Base-by-base conservation (phyloP, 1,284 basidiomycete species). In the Pseudozyma pruni region DNA sequence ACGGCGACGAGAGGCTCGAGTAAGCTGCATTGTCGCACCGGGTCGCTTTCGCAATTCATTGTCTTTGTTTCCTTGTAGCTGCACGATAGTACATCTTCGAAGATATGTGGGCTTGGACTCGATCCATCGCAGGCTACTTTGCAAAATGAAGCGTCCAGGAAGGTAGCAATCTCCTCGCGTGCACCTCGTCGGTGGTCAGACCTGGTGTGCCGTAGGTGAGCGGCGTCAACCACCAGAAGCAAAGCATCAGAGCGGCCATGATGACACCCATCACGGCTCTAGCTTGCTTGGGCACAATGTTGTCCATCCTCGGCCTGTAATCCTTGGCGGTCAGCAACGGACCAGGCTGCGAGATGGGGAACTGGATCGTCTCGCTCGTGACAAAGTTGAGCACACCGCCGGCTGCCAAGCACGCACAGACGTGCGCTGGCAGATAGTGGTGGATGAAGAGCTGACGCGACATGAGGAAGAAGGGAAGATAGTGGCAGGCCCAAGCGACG, bases 401-500 rank as follows among this genome's bases (percentile, higher is more conserved):
- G 16, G 94, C 92, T 43, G 96, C 89, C 54, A 98, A 86, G 14
- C 93, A 90, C 8, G 93, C 94, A 22, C 92, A 91, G 37, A 98
- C 87, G 82, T 85, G 84, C 16, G 84, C 84, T 6, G 95, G 95
- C 8, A 99, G 89, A 83, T 99, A 99, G 84, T 99, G 95, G 83
- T 99, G 95, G 35, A 99, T 86, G 87, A 81, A 81, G 31, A 95
- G 87, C 82, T 99, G 96, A 51, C 96, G 91, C 79, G 88, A 90
- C 93, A 99, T 97, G 32, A 97, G 87, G 89, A 92, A 98, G 88
- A 98, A 99, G 11, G 96, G 96, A 80, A 92, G 85, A 85, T 97
- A 99, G 84, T 99, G 96, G 67, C 91, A 92, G 8, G 88, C 90
- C 96, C 96, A 99, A 10, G 95, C 89, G 34, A 93, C 85, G 48